phyloP scores from a whole-genome alignment of 768 basidiomycete species.

The Boletus coccyginus region DNA sequence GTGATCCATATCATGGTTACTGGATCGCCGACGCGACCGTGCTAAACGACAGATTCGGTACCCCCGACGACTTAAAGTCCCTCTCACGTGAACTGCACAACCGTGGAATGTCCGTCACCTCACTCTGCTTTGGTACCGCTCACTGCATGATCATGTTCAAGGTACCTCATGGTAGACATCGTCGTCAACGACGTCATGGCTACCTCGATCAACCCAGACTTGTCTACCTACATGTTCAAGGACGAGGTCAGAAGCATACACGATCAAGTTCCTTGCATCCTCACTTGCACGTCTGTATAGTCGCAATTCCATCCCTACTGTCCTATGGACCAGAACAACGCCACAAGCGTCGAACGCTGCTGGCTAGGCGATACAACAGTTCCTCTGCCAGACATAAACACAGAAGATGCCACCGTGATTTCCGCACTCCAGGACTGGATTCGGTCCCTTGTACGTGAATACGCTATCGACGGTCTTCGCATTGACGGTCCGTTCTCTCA shows the following conservation, averaged over 20 bases:
- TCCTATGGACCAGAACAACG: conserved; percentile 65
- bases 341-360: conserved; percentile 68
- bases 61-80: conserved; percentile 65
- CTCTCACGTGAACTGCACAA: conserved; percentile 65
- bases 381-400: conserved; percentile 77
- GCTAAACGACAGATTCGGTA: conserved; percentile 72
- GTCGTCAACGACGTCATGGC: conserved; percentile 88
- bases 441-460: conserved; percentile 60
- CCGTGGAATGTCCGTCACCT: conserved; percentile 57
- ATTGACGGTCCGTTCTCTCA: conserved; percentile 56
- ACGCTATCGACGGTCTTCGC: conserved; percentile 80
- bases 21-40: conserved; percentile 70
- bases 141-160: conserved; percentile 11
- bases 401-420: conserved; percentile 61
- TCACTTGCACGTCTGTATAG: conserved; percentile 30
- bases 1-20: conserved; percentile 85
- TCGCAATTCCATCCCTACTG: conserved; percentile 80
- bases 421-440: conserved; percentile 70
- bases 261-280: background rate
- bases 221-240: conserved; percentile 68
- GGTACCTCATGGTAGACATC: conserved; percentile 83
- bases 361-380: conserved; percentile 81
- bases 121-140: background rate
- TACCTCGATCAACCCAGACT: conserved; percentile 57
- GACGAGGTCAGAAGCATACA: conserved; percentile 40